Percentiles rank a stretch among this genome's conserved stretches.
These are phyloP conservation scores for Scedosporium dehoogii DNA, from an alignment of 2,329 filamentous ascomycete species.

Conservation along the genomic window DNA sequence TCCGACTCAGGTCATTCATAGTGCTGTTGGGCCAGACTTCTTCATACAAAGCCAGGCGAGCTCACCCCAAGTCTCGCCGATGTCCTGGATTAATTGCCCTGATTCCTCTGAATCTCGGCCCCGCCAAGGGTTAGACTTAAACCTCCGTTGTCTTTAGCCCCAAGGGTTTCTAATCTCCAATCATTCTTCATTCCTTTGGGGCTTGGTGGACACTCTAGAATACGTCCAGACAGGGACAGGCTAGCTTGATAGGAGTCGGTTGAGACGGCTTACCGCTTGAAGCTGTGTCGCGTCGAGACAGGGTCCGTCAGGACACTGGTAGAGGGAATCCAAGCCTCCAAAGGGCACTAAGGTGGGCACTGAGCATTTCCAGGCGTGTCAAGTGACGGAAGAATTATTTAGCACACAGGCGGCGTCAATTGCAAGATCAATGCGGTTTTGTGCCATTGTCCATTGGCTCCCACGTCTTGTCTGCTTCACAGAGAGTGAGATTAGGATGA, in stretches of 20 bases:
- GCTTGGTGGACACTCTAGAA: not conserved
- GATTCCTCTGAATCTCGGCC: not conserved
- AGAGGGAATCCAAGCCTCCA: no score
- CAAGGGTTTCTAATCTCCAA: not conserved
- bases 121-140: not conserved
- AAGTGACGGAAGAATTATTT: not conserved
- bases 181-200: not conserved
- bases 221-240: not conserved
- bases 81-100: not conserved
- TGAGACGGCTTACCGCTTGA: not conserved
- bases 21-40: not conserved
- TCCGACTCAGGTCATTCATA: not conserved
- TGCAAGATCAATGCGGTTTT: not conserved
- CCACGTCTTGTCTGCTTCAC: not conserved
- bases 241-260: not conserved
- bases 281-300: slow-evolving; percentile 2
- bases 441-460: not conserved
- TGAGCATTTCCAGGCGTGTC: not conserved
- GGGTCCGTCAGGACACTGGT: not conserved
- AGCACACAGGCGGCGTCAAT: not conserved
- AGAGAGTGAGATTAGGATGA: no score
- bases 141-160: not conserved
- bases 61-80: not conserved
- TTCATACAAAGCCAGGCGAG: not conserved
- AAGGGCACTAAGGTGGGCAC: not conserved